A percentile compares a stretch with the other conserved stretches of the same genome.
Evolutionary conservation across 768 basidiomycete genomes (phyloP).

Genomic region (Rhizopogon salebrosus): DNA sequence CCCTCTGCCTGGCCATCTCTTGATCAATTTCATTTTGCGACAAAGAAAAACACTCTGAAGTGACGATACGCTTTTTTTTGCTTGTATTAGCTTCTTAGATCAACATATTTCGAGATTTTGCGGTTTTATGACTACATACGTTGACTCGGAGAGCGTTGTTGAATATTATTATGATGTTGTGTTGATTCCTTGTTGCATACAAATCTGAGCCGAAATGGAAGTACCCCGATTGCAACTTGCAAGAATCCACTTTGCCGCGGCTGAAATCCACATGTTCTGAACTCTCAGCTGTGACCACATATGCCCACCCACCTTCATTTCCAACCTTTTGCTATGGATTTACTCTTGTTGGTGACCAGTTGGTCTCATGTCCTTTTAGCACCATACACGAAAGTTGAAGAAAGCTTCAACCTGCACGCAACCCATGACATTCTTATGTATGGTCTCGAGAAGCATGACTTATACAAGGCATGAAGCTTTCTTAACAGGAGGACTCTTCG

Average conservation of each 20-base stretch:
- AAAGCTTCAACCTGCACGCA: constrained; percentile 93
- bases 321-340: constrained; percentile 36
- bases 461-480: constrained; percentile 29
- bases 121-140: too few species aligned
- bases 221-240: too few species aligned
- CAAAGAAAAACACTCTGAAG: not conserved
- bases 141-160: too few species aligned
- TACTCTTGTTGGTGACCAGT: constrained; percentile 41
- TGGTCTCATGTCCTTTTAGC: constrained; percentile 72
- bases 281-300: too few species aligned
- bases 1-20: constrained; percentile 5
- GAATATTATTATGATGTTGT: too few species aligned
- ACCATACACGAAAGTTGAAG: constrained; percentile 96
- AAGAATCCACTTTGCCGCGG: too few species aligned
- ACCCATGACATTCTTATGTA: constrained; percentile 82
- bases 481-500: not conserved
- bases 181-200: too few species aligned
- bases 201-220: too few species aligned
- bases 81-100: too few species aligned
- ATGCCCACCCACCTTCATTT: not conserved
- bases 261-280: too few species aligned
- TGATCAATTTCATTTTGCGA: constrained; percentile 1
- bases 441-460: constrained; percentile 40
- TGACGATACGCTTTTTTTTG: not conserved
- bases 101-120: too few species aligned